Evolutionary conservation across 192 early-diverging fungal genomes (phyloP).

Genomic region (Podila minutissima): DNA sequence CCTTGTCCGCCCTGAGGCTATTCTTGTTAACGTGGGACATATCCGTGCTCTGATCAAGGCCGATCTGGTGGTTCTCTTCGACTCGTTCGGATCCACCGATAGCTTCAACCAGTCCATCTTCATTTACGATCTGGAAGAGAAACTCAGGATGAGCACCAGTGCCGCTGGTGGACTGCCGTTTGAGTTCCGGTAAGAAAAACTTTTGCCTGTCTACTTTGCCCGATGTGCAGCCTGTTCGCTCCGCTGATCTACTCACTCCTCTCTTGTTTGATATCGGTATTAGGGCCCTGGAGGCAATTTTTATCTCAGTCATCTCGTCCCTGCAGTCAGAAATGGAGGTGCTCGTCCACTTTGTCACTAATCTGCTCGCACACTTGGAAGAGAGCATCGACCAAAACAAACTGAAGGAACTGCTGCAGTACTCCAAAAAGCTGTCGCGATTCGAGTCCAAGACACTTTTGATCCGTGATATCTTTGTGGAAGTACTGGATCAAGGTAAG

Average conservation of each 20-base stretch:
- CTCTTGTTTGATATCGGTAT: background rate
- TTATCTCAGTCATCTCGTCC: conserved; percentile 74
- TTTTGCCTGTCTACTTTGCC: background rate
- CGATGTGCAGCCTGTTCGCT: background rate
- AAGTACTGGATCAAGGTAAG: conserved; percentile 77
- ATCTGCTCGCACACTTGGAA: conserved; percentile 73
- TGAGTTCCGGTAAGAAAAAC: conserved; percentile 60
- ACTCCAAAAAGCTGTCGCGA: conserved; percentile 79
- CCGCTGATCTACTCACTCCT: too few species aligned
- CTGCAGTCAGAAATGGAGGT: conserved; percentile 78
- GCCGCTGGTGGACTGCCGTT: conserved; percentile 56
- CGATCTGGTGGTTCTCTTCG: conserved; percentile 81
- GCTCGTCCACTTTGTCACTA: conserved; percentile 71
- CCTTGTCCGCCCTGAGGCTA: conserved; percentile 82
- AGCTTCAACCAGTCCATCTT: conserved; percentile 80
- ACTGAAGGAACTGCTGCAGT: conserved; percentile 81
- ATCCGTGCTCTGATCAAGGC: conserved; percentile 85
- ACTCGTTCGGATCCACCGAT: conserved; percentile 72
- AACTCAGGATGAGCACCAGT: conserved; percentile 64
- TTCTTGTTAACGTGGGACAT: conserved; percentile 85
- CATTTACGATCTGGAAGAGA: conserved; percentile 82
- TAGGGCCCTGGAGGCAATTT: conserved; percentile 85
- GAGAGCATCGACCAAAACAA: conserved; percentile 76
- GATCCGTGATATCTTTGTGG: conserved; percentile 82
- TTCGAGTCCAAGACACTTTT: conserved; percentile 81